Evolutionary conservation across 306 rosid genomes (phyloP).

Genomic region (Pachyrhizus erosus): DNA sequence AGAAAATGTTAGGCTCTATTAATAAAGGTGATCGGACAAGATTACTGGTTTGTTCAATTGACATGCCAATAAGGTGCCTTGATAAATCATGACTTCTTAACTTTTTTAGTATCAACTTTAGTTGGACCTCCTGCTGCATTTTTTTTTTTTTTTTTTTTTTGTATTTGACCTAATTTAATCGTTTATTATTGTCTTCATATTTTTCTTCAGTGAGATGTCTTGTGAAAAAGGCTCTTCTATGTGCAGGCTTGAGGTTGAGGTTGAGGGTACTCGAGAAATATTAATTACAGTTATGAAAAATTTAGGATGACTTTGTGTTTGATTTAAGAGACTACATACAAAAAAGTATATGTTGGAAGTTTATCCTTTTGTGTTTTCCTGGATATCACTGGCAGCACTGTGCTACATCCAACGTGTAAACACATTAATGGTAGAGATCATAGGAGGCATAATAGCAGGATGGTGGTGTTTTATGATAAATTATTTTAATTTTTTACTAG

Average conservation of each 20-base stretch:
- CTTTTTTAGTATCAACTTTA: neutral
- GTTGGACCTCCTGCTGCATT: neutral
- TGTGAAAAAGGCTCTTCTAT: neutral
- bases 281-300: neutral
- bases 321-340: neutral
- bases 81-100: neutral
- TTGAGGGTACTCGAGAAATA: neutral
- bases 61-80: slow-evolving; percentile 1
- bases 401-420: neutral
- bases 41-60: neutral
- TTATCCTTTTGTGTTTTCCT: neutral
- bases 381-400: neutral
- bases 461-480: too few relatives aligned
- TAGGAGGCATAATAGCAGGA: neutral
- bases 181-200: neutral
- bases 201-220: neutral
- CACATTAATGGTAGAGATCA: neutral
- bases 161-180: neutral
- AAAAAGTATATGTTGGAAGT: neutral
- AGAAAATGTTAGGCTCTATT: slow-evolving; percentile 12
- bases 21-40: neutral
- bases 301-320: neutral
- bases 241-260: neutral
- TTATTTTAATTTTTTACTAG: too few relatives aligned
- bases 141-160: too few relatives aligned